A percentile compares a stretch with the other conserved stretches of the same genome.
These are phyloP conservation scores for Lepidium sativum DNA, from an alignment of 345 rosid genomes.

Conservation along the genomic window DNA sequence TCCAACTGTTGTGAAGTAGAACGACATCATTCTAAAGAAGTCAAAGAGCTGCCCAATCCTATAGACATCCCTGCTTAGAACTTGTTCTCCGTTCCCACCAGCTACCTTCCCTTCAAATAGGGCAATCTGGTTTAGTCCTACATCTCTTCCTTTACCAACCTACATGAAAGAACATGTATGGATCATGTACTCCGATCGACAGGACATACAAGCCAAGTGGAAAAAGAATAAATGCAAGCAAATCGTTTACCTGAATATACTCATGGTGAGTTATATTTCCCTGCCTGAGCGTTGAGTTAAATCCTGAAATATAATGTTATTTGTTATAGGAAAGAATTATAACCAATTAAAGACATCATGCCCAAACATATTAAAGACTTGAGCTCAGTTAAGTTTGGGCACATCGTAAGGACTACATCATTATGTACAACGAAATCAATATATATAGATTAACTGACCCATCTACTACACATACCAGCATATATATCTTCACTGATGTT, in stretches of 20 bases:
- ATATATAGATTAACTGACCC: neutral
- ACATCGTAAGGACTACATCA: neutral
- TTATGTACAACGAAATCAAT: neutral
- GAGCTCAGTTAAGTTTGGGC: neutral
- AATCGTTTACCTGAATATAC: slow-evolving; percentile 69
- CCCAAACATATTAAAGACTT: neutral
- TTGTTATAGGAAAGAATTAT: neutral
- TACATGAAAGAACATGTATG: slow-evolving; percentile 25
- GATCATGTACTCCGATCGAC: slow-evolving; percentile 9
- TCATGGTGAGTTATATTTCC: slow-evolving; percentile 97
- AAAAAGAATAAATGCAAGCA: slow-evolving; percentile 13
- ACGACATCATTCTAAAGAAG: slow-evolving; percentile 96
- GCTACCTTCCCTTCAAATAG: slow-evolving; percentile 98
- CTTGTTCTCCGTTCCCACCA: slow-evolving; percentile 99
- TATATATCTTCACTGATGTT: slow-evolving; percentile 97
- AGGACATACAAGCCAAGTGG: slow-evolving; percentile 5
- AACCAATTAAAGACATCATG: neutral
- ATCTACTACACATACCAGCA: slow-evolving; percentile 52
- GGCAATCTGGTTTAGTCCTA: slow-evolving; percentile 96
- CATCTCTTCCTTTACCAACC: slow-evolving; percentile 99
- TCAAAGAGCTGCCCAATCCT: slow-evolving; percentile 96
- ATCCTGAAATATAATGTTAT: slow-evolving; percentile 49
- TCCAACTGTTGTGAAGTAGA: slow-evolving; percentile 95
- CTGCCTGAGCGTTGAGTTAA: slow-evolving; percentile 94
- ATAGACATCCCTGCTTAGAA: slow-evolving; percentile 91